phyloP scores from a whole-genome alignment of 2,329 filamentous ascomycete species.

The Stenocarpella maydis region DNA sequence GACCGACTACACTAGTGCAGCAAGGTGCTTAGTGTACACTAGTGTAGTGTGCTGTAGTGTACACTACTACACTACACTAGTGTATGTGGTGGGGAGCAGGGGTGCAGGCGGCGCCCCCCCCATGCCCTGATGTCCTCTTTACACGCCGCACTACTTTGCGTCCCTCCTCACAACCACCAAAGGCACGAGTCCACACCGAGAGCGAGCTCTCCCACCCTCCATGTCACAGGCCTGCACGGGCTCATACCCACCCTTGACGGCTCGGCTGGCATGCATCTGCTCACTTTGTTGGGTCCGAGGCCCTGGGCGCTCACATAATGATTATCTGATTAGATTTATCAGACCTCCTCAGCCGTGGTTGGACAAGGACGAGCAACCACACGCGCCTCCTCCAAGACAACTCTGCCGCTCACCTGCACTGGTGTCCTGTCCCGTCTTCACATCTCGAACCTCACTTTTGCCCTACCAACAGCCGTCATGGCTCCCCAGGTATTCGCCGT shows the following conservation, averaged over 20 bases:
- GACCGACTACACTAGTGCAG: neutral
- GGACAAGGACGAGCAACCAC: neutral
- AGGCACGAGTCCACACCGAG: neutral
- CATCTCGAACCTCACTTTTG: neutral
- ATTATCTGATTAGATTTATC: conserved; percentile 32
- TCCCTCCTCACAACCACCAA: too few species aligned
- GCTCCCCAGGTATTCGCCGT: conserved; percentile 34
- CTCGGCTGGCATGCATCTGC: too few species aligned
- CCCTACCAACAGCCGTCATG: conserved; percentile 22
- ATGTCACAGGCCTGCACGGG: neutral
- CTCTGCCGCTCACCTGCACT: neutral
- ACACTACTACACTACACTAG: too few species aligned
- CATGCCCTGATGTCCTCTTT: neutral
- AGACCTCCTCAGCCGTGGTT: neutral
- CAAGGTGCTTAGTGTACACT: neutral
- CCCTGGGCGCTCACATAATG: conserved; percentile 12
- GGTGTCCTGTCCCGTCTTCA: neutral
- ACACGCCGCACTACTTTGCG: too few species aligned
- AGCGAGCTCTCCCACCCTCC: neutral
- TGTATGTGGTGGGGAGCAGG: neutral
- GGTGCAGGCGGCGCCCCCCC: neutral
- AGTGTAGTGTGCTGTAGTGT: too few species aligned
- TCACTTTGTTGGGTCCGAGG: too few species aligned
- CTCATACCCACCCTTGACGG: neutral
- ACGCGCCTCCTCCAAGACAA: neutral